Percentiles rank a stretch among this genome's conserved stretches.
phyloP scores from a whole-genome alignment of 140 eudicot species.

The Anethum foeniculum region DNA sequence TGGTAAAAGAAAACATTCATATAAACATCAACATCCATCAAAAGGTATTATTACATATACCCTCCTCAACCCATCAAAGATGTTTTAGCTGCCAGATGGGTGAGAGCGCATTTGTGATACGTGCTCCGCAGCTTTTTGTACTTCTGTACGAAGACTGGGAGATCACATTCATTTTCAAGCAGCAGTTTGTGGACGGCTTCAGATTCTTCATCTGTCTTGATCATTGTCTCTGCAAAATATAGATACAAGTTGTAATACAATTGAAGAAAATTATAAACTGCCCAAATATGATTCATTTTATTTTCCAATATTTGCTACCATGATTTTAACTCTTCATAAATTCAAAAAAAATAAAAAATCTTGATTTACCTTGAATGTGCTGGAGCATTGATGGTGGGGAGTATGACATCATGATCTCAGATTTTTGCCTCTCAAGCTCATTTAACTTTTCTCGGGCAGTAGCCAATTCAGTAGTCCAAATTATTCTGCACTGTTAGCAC shows the following conservation, averaged over 20 bases:
- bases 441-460: constrained; percentile 65
- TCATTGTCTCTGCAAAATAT: constrained; percentile 46
- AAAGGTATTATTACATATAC: neutral
- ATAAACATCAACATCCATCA: neutral
- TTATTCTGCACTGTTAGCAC: constrained; percentile 64
- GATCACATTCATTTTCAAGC: constrained; percentile 65
- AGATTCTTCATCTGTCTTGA: constrained; percentile 67
- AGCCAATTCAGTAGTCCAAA: constrained; percentile 81
- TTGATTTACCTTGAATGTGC: constrained; percentile 64
- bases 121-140: constrained; percentile 58
- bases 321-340: neutral
- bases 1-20: neutral
- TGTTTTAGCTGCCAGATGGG: constrained; percentile 67
- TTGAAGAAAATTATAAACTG: neutral
- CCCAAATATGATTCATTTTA: neutral
- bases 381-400: constrained; percentile 69
- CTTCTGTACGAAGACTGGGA: constrained; percentile 48
- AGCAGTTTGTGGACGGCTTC: constrained; percentile 66
- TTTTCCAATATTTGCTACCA: neutral
- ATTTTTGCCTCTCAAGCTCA: constrained; percentile 59
- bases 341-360: neutral
- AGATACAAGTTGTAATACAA: neutral
- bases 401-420: constrained; percentile 52
- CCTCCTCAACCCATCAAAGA: constrained; percentile 35
- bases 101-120: constrained; percentile 69